Percentiles rank a stretch among this genome's conserved stretches.
Conservation (phyloP, 1,284 basidiomycete genomes). For the Boletus sp. region DNA sequence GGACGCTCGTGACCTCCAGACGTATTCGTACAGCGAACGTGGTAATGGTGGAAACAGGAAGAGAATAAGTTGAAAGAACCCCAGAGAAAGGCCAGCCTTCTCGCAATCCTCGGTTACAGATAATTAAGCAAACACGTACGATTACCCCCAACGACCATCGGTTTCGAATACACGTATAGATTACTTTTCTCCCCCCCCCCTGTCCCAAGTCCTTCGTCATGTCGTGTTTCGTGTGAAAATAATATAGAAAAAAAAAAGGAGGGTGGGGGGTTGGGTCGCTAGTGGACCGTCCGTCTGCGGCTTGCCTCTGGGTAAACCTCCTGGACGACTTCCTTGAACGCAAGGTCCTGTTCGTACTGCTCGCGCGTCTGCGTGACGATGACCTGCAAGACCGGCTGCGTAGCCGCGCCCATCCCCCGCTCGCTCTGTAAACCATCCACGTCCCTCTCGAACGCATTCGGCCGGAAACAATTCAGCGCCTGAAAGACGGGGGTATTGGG, state of each 20-base stretch:
- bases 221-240: neutral
- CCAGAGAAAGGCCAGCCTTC: slow-evolving; percentile 16
- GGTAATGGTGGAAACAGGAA: neutral
- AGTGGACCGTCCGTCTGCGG: slow-evolving; percentile 14
- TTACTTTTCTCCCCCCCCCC: slow-evolving; percentile 12
- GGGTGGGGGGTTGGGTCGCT: neutral
- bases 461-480: slow-evolving; percentile 30
- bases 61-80: neutral
- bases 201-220: neutral
- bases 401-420: slow-evolving; percentile 1
- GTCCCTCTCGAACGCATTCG: slow-evolving; percentile 25
- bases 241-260: neutral
- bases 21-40: neutral
- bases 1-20: neutral
- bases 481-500: slow-evolving; percentile 26
- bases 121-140: slow-evolving; percentile 18
- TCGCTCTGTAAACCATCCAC: slow-evolving; percentile 16
- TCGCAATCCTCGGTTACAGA: slow-evolving; percentile 19
- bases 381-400: slow-evolving; percentile 29
- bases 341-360: slow-evolving; percentile 32
- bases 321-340: slow-evolving; percentile 31
- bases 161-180: neutral
- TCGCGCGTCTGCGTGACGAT: slow-evolving; percentile 34
- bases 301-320: slow-evolving; percentile 29
- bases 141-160: slow-evolving; percentile 9